Percentiles rank a stretch among this genome's conserved stretches.
These are phyloP conservation scores for Pythium oligandrum DNA, from an alignment of 352 stramenopile species.

Conservation along the genomic window DNA sequence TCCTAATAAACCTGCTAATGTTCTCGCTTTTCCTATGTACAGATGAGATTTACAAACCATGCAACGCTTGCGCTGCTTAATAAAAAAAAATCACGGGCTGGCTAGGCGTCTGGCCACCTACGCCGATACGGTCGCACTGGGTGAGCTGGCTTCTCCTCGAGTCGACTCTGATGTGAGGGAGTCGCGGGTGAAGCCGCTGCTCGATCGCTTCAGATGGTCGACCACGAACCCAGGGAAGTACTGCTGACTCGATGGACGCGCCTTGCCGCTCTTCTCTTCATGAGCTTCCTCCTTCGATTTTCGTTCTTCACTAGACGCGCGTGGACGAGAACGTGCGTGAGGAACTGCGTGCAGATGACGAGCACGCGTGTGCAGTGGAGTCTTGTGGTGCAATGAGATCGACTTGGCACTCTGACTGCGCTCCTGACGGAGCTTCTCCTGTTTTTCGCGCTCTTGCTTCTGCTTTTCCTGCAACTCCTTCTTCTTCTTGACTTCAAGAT, in stretches of 20 bases:
- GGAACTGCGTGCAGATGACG: not conserved
- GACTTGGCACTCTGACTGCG: not conserved
- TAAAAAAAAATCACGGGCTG: no score
- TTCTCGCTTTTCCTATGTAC: slow-evolving; percentile 5
- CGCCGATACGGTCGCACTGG: no score
- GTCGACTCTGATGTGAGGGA: no score
- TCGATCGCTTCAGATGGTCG: slow-evolving; percentile 16
- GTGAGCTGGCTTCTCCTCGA: no score
- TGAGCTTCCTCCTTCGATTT: no score
- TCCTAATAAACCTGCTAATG: no score
- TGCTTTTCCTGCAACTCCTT: slow-evolving; percentile 21
- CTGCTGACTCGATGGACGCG: not conserved
- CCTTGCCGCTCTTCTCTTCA: no score
- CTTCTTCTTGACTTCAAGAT: slow-evolving; percentile 33
- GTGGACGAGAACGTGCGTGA: no score
- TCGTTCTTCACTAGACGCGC: not conserved
- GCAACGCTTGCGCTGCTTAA: no score
- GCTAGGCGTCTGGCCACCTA: no score
- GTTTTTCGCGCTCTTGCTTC: slow-evolving; percentile 11
- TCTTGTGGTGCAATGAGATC: slow-evolving; percentile 15
- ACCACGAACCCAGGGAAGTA: slow-evolving; percentile 23
- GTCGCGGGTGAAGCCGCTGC: not conserved
- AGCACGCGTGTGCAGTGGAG: slow-evolving; percentile 8
- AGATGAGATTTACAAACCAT: not conserved
- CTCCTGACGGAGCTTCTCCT: slow-evolving; percentile 8